These are phyloP conservation scores for Penicillium dipodomyicola DNA, from an alignment of 495 filamentous ascomycete species.

Conservation along the genomic window DNA sequence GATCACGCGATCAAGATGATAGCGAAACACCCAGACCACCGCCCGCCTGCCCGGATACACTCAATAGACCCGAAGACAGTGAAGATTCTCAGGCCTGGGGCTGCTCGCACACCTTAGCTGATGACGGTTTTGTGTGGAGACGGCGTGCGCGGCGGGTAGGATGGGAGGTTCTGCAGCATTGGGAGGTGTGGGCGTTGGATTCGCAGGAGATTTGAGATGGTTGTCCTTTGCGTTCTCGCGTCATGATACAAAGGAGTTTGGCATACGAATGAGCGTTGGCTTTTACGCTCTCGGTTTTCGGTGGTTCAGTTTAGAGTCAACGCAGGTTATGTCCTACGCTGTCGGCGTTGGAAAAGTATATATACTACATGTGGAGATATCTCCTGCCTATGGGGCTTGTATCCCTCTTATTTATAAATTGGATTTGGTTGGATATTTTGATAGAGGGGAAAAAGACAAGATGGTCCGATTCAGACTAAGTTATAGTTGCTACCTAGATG, in stretches of 20 bases:
- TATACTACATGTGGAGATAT: background rate
- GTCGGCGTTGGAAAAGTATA: constrained; percentile 9
- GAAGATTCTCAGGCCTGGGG: background rate
- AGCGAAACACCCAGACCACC: background rate
- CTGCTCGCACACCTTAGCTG: constrained; percentile 3
- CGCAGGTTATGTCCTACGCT: background rate
- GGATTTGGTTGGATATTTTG: background rate
- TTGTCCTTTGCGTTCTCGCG: background rate
- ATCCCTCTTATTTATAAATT: background rate
- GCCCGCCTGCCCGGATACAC: background rate
- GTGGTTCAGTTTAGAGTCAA: background rate
- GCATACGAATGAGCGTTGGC: constrained; percentile 2
- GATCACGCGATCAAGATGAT: constrained; percentile 23
- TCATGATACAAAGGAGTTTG: constrained; percentile 7
- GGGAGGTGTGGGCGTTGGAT: constrained; percentile 47
- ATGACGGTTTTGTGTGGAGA: constrained; percentile 28
- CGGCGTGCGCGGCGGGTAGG: constrained; percentile 37
- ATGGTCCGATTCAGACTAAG: too few relatives aligned
- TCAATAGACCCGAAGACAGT: background rate
- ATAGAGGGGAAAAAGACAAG: background rate
- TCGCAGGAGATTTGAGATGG: constrained; percentile 37
- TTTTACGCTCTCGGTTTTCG: background rate
- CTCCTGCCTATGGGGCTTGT: background rate
- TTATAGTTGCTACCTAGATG: too few relatives aligned
- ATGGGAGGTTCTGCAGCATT: constrained; percentile 44